Conservation (phyloP, 2,329 filamentous ascomycete genomes). For the Drechslerella stenobrocha region DNA sequence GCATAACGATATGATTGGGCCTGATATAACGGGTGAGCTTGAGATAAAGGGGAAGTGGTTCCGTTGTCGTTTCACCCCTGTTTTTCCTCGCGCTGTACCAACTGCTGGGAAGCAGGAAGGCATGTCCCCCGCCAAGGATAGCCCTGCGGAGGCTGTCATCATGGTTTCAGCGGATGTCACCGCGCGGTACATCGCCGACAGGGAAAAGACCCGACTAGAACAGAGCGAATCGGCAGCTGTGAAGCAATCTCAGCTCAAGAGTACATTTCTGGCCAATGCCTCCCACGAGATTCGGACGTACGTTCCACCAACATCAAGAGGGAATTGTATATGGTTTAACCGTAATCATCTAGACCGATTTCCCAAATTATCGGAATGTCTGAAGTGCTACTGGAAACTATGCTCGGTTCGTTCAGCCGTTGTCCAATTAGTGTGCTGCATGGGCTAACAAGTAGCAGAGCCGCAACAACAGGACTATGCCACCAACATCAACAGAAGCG, state of each 20-base stretch:
- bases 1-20: constrained; percentile 27
- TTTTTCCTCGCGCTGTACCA: constrained; percentile 10
- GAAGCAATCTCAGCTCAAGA: constrained; percentile 41
- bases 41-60: constrained; percentile 46
- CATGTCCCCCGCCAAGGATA: constrained; percentile 21
- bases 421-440: background rate
- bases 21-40: constrained; percentile 35
- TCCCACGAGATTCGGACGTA: constrained; percentile 47
- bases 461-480: constrained; percentile 33
- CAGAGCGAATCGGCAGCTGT: constrained; percentile 44
- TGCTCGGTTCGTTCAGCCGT: constrained; percentile 17
- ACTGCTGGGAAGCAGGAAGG: constrained; percentile 24
- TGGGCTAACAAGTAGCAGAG: constrained; percentile 13
- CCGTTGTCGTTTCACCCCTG: constrained; percentile 30
- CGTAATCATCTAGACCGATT: constrained; percentile 21
- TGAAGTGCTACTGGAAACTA: constrained; percentile 38
- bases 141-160: constrained; percentile 30
- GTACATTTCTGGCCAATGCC: constrained; percentile 45
- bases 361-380: constrained; percentile 48
- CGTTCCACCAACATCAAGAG: background rate
- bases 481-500: constrained; percentile 44
- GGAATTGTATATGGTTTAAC: background rate
- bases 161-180: constrained; percentile 40
- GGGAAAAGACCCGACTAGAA: constrained; percentile 31
- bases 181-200: constrained; percentile 28